Evolutionary conservation across 2,329 filamentous ascomycete species (phyloP).

Genomic region (Epichloe coenophiala): DNA sequence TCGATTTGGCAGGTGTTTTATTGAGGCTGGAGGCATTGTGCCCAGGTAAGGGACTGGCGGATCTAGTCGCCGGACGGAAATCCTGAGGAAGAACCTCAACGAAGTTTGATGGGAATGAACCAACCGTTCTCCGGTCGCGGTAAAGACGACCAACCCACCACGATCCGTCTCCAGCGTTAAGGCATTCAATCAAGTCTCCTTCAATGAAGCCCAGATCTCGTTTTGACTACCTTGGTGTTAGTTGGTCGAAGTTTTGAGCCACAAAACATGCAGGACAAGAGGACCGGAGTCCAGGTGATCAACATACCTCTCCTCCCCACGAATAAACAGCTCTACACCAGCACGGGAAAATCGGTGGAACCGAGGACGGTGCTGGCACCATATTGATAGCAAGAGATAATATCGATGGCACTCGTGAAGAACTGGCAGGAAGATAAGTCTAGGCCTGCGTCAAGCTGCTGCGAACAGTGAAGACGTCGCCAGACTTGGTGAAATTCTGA

Average conservation of each 20-base stretch:
- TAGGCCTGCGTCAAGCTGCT: background rate
- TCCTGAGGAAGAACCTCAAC: conserved; percentile 77
- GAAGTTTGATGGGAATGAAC: conserved; percentile 94
- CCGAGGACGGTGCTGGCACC: conserved; percentile 40
- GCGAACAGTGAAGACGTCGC: background rate
- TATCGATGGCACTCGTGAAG: background rate
- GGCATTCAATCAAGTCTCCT: conserved; percentile 92
- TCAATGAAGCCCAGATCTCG: conserved; percentile 94
- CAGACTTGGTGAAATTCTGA: background rate
- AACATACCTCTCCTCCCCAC: conserved; percentile 69
- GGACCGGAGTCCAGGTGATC: background rate
- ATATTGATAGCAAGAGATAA: conserved; percentile 22
- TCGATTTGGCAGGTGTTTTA: conserved; percentile 44
- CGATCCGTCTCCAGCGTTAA: conserved; percentile 92
- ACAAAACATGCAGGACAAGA: background rate
- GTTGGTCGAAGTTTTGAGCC: background rate
- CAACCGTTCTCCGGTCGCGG: conserved; percentile 80
- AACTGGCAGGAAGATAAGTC: background rate
- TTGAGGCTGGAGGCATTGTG: conserved; percentile 41
- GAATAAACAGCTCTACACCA: conserved; percentile 88
- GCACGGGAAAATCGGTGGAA: conserved; percentile 74
- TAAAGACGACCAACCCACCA: conserved; percentile 96
- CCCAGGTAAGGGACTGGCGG: conserved; percentile 45
- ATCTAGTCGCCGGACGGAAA: conserved; percentile 62
- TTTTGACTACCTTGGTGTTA: conserved; percentile 47